Evolutionary conservation across 148 eudicot species (phyloP).

Genomic region (Mesembryanthemum crystallinum): DNA sequence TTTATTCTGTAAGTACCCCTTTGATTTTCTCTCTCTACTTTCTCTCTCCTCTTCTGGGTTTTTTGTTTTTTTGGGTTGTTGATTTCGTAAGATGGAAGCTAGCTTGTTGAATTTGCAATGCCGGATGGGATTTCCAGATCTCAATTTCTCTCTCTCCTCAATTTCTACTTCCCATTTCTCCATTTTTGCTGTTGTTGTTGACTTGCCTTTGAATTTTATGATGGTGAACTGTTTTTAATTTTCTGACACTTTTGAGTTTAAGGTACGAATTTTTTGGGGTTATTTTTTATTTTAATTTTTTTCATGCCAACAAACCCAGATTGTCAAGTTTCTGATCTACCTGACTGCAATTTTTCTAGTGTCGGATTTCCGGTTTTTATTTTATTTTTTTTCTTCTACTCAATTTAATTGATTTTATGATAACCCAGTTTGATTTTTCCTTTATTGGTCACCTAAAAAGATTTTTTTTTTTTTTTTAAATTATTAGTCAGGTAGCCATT

Average conservation of each 20-base stretch:
- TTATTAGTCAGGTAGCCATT: conserved; percentile 17
- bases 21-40: not conserved
- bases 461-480: conserved; percentile 12
- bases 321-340: conserved; percentile 24
- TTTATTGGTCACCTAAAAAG: conserved; percentile 13
- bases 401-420: not conserved
- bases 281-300: not conserved
- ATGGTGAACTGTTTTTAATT: conserved; percentile 6
- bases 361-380: conserved; percentile 2
- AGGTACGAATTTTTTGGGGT: not conserved
- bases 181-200: not conserved
- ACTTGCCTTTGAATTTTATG: not conserved
- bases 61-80: too few relatives aligned
- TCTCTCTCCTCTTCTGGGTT: too few relatives aligned
- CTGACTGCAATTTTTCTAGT: conserved; percentile 12
- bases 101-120: conserved; percentile 20
- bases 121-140: conserved; percentile 17
- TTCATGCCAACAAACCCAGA: not conserved
- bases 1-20: conserved; percentile 1
- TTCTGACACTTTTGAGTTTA: conserved; percentile 12
- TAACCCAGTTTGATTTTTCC: not conserved
- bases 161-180: not conserved
- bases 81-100: not conserved
- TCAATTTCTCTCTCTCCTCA: conserved; percentile 9
- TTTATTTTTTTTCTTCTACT: not conserved